A percentile compares a stretch with the other conserved stretches of the same genome.
Evolutionary conservation across 805 yeast species (phyloP).

Genomic region (Metschnikowia dekortorum): DNA sequence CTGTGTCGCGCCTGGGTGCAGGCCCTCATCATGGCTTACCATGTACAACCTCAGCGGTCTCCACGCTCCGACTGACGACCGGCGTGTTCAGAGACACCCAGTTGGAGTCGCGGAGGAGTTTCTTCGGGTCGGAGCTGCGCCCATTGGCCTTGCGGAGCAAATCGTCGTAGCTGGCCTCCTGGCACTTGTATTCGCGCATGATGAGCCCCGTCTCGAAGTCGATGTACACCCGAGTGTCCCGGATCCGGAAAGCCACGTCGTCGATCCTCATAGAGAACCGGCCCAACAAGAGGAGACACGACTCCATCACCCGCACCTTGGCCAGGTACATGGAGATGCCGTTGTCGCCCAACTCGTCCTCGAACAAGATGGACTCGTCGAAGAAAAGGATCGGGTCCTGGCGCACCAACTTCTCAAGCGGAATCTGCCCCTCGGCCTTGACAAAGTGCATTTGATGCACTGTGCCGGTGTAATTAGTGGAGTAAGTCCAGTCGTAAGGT

Average conservation of each 20-base stretch:
- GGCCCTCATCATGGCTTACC: background rate
- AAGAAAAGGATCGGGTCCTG: slow-evolving; percentile 86
- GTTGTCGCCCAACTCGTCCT: slow-evolving; percentile 95
- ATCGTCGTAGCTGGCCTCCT: slow-evolving; percentile 36
- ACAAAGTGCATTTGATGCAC: slow-evolving; percentile 20
- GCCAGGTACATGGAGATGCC: slow-evolving; percentile 77
- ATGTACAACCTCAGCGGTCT: slow-evolving; percentile 4
- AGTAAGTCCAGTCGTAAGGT: slow-evolving; percentile 96
- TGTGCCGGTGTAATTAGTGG: slow-evolving; percentile 73
- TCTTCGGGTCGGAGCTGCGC: slow-evolving; percentile 36
- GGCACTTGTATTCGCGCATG: slow-evolving; percentile 73
- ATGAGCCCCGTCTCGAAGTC: slow-evolving; percentile 65
- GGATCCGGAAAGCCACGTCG: slow-evolving; percentile 75
- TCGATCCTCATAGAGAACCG: slow-evolving; percentile 87
- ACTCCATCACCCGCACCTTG: slow-evolving; percentile 86
- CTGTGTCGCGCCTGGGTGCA: background rate
- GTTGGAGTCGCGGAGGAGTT: slow-evolving; percentile 64
- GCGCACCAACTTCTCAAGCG: slow-evolving; percentile 60
- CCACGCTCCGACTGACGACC: slow-evolving; percentile 25
- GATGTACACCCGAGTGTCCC: slow-evolving; percentile 80
- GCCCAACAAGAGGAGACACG: slow-evolving; percentile 65
- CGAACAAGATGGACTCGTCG: slow-evolving; percentile 84
- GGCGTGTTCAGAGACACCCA: slow-evolving; percentile 66
- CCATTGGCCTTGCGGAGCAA: slow-evolving; percentile 24
- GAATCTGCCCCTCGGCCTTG: slow-evolving; percentile 42